phyloP scores from a whole-genome alignment of 2,329 filamentous ascomycete species.

The Epichloe sibirici region DNA sequence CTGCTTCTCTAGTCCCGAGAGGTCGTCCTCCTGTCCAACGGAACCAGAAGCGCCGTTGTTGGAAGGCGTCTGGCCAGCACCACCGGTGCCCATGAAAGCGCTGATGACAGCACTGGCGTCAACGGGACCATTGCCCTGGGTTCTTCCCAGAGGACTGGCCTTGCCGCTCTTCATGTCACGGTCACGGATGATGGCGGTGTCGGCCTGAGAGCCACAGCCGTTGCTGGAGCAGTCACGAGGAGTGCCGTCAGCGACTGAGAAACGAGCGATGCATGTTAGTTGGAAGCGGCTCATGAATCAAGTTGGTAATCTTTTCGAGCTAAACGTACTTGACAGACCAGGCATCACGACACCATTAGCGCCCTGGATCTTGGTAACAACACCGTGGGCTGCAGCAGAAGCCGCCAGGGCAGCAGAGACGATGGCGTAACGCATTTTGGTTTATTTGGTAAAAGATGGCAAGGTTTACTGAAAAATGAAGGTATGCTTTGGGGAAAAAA shows the following conservation, averaged over 20 bases:
- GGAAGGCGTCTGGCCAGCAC: conserved; percentile 17
- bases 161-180: conserved; percentile 42
- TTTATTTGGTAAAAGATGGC: neutral
- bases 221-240: conserved; percentile 54
- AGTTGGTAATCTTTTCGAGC: neutral
- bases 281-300: neutral
- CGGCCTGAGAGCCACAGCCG: conserved; percentile 51
- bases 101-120: conserved; percentile 43
- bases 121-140: conserved; percentile 45
- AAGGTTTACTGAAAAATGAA: neutral
- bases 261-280: conserved; percentile 4
- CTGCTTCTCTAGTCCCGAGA: conserved; percentile 16
- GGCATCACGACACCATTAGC: conserved; percentile 53
- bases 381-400: conserved; percentile 43
- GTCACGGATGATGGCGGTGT: conserved; percentile 57
- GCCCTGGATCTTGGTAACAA: conserved; percentile 42
- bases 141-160: conserved; percentile 50
- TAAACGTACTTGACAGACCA: conserved; percentile 30
- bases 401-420: conserved; percentile 26
- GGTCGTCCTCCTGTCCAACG: conserved; percentile 31
- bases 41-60: conserved; percentile 26
- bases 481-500: neutral
- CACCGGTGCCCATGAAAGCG: conserved; percentile 44
- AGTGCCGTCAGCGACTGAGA: conserved; percentile 48
- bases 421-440: conserved; percentile 20